Evolutionary conservation across 306 rosid genomes (phyloP).

Genomic region (Ormosia semicastrata): DNA sequence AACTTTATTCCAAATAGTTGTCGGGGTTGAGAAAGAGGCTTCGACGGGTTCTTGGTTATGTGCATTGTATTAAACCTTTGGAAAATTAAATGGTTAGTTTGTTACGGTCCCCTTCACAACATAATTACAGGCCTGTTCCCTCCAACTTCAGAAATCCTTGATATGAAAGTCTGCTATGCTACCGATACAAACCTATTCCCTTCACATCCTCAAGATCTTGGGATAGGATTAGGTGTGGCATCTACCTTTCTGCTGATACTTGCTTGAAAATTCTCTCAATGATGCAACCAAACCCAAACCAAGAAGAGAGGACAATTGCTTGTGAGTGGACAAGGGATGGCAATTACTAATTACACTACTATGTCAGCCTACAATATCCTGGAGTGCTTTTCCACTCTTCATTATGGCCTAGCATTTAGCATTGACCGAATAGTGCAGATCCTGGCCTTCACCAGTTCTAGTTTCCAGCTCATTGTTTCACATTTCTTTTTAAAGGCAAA

Average conservation of each 20-base stretch:
- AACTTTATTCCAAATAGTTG: not conserved
- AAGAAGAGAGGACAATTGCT: too few relatives aligned
- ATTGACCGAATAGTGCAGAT: not conserved
- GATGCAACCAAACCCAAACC: too few relatives aligned
- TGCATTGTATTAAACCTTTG: not conserved
- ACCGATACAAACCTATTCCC: not conserved
- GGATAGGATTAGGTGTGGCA: not conserved
- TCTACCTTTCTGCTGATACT: not conserved
- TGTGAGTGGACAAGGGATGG: too few relatives aligned
- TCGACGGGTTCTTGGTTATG: not conserved
- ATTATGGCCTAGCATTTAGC: not conserved
- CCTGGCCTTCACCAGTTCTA: not conserved
- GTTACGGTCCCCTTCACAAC: not conserved
- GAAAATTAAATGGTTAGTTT: not conserved
- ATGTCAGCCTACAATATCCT: not conserved
- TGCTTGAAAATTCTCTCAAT: not conserved
- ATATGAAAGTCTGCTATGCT: not conserved
- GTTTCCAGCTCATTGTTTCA: too few relatives aligned
- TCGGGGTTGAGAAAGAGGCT: not conserved
- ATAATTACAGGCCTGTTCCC: not conserved
- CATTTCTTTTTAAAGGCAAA: too few relatives aligned
- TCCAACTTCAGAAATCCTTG: not conserved
- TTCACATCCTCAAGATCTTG: not conserved
- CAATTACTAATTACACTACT: not conserved
- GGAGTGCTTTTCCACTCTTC: not conserved